phyloP scores from a whole-genome alignment of 2,329 filamentous ascomycete species.

The Beauveria caledonica region DNA sequence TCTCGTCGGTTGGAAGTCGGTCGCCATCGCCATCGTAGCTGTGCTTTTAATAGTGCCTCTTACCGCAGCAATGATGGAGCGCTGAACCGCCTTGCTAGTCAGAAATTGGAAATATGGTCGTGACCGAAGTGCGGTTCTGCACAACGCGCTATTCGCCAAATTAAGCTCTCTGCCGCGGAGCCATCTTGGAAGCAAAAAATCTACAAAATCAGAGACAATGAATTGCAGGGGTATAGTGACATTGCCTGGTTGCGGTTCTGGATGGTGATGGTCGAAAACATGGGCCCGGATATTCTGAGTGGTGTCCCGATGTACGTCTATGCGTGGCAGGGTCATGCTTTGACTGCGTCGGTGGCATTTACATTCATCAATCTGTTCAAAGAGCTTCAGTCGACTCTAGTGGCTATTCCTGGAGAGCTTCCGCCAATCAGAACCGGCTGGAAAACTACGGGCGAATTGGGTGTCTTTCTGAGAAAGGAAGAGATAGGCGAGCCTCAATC shows the following conservation, averaged over 20 bases:
- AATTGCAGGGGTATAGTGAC: neutral
- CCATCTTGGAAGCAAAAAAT: conserved; percentile 8
- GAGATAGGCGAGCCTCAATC: neutral
- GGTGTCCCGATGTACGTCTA: conserved; percentile 2
- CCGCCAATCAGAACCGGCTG: conserved; percentile 8
- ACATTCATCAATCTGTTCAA: conserved; percentile 11
- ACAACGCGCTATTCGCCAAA: conserved; percentile 11
- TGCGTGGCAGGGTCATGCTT: neutral
- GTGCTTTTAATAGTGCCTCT: neutral
- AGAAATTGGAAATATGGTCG: neutral
- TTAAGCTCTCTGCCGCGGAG: conserved; percentile 13
- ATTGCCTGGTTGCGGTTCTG: neutral
- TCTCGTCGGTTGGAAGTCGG: neutral
- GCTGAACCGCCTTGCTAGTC: neutral
- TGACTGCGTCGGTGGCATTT: conserved; percentile 11
- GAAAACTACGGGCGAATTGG: conserved; percentile 7
- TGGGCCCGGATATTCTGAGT: conserved; percentile 8
- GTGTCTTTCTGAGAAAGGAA: conserved; percentile 4
- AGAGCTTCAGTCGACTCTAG: conserved; percentile 4
- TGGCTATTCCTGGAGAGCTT: neutral
- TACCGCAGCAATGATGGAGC: neutral
- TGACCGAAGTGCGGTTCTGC: neutral
- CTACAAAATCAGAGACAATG: conserved; percentile 1
- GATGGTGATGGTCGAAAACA: neutral
- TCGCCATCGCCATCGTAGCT: neutral